A percentile compares a stretch with the other conserved stretches of the same genome.
phyloP scores from a whole-genome alignment of 495 filamentous ascomycete genomes.

The Penicillium cosmopolitanum region DNA sequence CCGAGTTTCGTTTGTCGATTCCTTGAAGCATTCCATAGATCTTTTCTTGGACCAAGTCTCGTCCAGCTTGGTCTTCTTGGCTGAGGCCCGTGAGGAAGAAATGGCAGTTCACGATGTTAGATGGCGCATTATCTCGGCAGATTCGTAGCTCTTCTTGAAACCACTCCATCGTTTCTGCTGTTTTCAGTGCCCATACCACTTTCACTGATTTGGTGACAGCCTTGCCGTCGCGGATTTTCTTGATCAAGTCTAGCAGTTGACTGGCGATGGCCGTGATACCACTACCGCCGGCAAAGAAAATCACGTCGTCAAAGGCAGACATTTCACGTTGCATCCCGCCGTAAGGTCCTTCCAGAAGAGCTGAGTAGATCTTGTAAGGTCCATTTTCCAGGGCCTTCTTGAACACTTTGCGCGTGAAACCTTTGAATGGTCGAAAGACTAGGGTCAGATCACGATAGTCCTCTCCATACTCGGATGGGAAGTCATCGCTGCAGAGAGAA shows the following conservation, averaged over 20 bases:
- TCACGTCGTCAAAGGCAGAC: conserved; percentile 89
- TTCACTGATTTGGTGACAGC: conserved; percentile 89
- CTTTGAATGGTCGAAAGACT: conserved; percentile 87
- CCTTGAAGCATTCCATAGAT: conserved; percentile 80
- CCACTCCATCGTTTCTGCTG: conserved; percentile 93
- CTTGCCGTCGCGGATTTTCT: conserved; percentile 90
- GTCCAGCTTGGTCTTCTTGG: conserved; percentile 58
- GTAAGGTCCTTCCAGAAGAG: conserved; percentile 92
- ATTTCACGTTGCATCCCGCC: conserved; percentile 91
- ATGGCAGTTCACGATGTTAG: conserved; percentile 84
- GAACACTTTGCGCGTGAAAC: conserved; percentile 82
- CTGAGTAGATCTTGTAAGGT: conserved; percentile 84
- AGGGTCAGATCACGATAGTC: conserved; percentile 85
- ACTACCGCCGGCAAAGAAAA: conserved; percentile 90
- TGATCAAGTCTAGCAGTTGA: conserved; percentile 87
- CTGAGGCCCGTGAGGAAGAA: conserved; percentile 78
- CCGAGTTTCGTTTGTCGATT: conserved; percentile 80
- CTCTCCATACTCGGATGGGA: conserved; percentile 84
- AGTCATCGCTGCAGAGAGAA: conserved; percentile 83
- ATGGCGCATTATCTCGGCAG: conserved; percentile 81
- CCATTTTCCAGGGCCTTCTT: conserved; percentile 77
- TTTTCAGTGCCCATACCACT: conserved; percentile 89
- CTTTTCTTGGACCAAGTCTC: conserved; percentile 72
- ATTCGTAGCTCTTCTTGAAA: conserved; percentile 94
- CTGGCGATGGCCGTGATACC: conserved; percentile 93